Evolutionary conservation across 2,329 filamentous ascomycete species (phyloP), one percentile per base, ranked within the genome.

Genomic region (Xylaria sp.): DNA sequence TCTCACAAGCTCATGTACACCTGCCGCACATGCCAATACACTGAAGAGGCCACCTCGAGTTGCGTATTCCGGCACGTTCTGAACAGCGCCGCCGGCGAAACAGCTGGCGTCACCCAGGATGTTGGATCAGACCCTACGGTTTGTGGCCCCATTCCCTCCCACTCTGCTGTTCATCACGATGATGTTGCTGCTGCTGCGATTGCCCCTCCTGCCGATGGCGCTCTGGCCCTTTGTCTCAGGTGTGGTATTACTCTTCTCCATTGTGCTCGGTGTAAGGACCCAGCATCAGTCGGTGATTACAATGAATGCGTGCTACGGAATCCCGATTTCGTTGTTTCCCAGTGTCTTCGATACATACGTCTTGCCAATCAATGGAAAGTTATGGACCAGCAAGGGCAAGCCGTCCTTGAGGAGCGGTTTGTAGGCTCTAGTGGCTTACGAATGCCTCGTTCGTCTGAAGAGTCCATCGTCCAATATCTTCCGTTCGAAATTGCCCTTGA

Each of bases 111-210:
- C 77, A 98, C 95, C 71, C 94, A 97, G 82, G 97, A 99, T 84
- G 94, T 99, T 78, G 94, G 92, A 79, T 94, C 93, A 79, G 96
- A 99, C 88, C 96, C 96, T 83, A 99, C 97, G 90, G 95, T 99
- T 91, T 89, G 95, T 97, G 79, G 76, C 75, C 76, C 82, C 75
- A 75, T 81, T 79, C 78, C 81, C 78, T 76, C 77, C 74, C 52
- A 71, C 68, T 54, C 44, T 72, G 61, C 48, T 70, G 44, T 54
- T 66, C 56, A 60, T 67, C 39, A 50, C 67, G 48, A 50, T 56
- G 59, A 64, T 58, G 48, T 63, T 69, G 55, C 70, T 60, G 70
- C 74, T 59, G 61, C 51, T 52, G 59, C 62, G 60, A 64, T 72
- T 55, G 73, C 76, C 65, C 7, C 23, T 28, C 10, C 67, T 68